phyloP scores from a whole-genome alignment of 305 asterid genomes.

The Fraxinus paxiana region DNA sequence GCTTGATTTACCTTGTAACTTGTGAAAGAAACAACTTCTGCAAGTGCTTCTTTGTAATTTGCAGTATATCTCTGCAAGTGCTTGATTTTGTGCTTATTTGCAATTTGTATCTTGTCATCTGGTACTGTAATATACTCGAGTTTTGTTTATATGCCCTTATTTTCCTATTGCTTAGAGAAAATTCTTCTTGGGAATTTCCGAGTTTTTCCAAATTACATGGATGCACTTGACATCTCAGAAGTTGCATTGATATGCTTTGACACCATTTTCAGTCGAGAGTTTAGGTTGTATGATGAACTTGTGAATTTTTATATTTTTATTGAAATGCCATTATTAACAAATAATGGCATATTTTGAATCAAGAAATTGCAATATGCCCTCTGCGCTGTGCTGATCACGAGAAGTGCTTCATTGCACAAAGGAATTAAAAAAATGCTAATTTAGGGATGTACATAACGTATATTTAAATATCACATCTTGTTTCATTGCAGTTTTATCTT shows the following conservation, averaged over 20 bases:
- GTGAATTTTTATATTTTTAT: not conserved
- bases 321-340: not conserved
- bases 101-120: not conserved
- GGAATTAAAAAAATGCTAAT: not conserved
- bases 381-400: not conserved
- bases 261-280: not conserved
- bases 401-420: not conserved
- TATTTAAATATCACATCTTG: not conserved
- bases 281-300: not conserved
- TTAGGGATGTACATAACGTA: not conserved
- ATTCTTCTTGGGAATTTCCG: not conserved
- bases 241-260: not conserved
- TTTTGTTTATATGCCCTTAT: not conserved
- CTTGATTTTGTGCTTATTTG: not conserved
- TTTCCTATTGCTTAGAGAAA: not conserved
- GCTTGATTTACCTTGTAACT: too few relatives aligned
- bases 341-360: not conserved
- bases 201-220: not conserved
- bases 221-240: not conserved
- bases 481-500: slow-evolving; percentile 52
- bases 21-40: too few relatives aligned
- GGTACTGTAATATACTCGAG: not conserved
- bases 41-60: not conserved
- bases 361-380: not conserved
- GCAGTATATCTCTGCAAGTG: not conserved